Evolutionary conservation across 2,329 filamentous ascomycete genomes (phyloP), one percentile per base, ranked within the genome.

Genomic region (Akanthomyces muscarius): DNA sequence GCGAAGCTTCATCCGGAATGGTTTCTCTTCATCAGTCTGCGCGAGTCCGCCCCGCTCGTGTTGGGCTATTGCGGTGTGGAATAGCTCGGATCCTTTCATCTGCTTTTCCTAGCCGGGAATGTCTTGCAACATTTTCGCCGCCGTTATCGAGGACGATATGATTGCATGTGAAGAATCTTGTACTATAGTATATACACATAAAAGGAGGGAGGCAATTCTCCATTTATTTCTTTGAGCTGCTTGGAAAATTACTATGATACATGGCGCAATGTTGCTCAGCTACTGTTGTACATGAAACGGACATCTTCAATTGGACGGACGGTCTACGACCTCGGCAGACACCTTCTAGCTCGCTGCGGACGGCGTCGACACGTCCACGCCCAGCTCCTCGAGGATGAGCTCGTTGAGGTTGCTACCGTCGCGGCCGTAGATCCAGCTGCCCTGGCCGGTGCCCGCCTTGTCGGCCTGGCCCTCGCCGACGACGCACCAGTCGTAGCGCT

Each of bases 401-500:
- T 89, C 83, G 42, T 83, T 87, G 71, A 99, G 77, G 50, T 86
- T 89, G 54, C 84, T 86, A n/a, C 89, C 89, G 74, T 98, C 93
- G 54, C 94, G 83, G 63, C 91, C 76, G 73, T 97, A 98, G 54
- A 98, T 83, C 95, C 95, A 99, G 66, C 89, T 84, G 36, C 91
- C 91, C 11, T 75, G 73, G 2, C 83, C 88, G 2, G 87, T 89
- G 38, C 88, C 92, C 75, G 93, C 89, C 78, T 96, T 96, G 72
- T 92, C 84, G 30, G 64, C 64, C 70, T 92, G 89, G 38, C 84
- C 81, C 69, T 95, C 91, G 64, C 88, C 86, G 53, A 80, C 69
- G 57, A 93, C 74, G 62, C 96, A 89, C 85, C 91, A 99, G 76
- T 98, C 93, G 79, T 89, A 99, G 64, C 94, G 88, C 78, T 97